Conservation (phyloP, 1,284 basidiomycete species). For the Fistulina hepatica region DNA sequence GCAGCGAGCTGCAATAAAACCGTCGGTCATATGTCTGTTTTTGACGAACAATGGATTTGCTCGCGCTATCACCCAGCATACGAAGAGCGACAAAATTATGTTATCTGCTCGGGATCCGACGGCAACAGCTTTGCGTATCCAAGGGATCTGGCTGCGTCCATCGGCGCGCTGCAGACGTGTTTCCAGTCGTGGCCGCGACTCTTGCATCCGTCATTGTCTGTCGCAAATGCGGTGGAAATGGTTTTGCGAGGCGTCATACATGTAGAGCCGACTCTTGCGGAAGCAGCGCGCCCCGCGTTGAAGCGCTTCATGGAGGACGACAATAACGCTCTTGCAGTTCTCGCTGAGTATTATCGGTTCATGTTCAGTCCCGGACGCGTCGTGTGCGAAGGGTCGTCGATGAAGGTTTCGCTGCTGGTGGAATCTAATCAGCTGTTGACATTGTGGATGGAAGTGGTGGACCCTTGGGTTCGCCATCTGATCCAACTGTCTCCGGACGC, state of each 20-base stretch:
- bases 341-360: constrained; percentile 64
- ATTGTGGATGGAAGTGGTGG: constrained; percentile 70
- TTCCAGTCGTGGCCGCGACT: constrained; percentile 84
- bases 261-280: constrained; percentile 67
- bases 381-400: constrained; percentile 54
- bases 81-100: constrained; percentile 57
- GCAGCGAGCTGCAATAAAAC: constrained; percentile 55
- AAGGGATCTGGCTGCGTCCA: constrained; percentile 46
- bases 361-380: constrained; percentile 68
- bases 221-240: constrained; percentile 66
- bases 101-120: constrained; percentile 62
- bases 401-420: constrained; percentile 39
- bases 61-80: constrained; percentile 50
- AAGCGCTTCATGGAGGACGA: constrained; percentile 64
- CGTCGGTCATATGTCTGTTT: constrained; percentile 70
- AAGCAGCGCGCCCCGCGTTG: constrained; percentile 61
- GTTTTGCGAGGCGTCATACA: constrained; percentile 77
- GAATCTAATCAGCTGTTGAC: constrained; percentile 55
- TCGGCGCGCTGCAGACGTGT: constrained; percentile 68
- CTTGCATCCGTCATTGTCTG: constrained; percentile 43
- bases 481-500: constrained; percentile 29
- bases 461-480: constrained; percentile 51
- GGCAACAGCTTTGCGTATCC: constrained; percentile 61
- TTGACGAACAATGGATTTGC: constrained; percentile 72
- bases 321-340: constrained; percentile 46